Evolutionary conservation across 305 asterid genomes (phyloP).

Genomic region (Fraxinus albicans): DNA sequence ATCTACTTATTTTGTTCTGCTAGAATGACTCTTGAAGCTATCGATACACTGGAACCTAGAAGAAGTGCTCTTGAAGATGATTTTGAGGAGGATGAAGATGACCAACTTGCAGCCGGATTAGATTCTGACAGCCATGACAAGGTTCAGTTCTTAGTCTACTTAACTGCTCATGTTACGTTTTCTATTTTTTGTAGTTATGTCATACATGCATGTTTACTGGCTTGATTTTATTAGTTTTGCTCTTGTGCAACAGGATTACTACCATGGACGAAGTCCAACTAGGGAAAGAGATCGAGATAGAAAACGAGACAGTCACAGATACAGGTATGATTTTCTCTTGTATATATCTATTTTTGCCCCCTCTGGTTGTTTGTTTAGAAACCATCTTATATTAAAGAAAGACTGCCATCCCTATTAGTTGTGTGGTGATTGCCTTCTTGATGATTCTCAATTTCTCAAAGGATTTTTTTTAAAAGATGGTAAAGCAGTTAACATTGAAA

Average conservation of each 20-base stretch:
- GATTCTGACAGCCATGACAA: constrained; percentile 60
- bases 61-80: constrained; percentile 98
- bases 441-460: not conserved
- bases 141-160: constrained; percentile 37
- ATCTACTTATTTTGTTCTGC: constrained; percentile 22
- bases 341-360: not conserved
- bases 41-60: constrained; percentile 73
- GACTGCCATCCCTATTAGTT: not conserved
- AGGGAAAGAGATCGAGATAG: constrained; percentile 89
- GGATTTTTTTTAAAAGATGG: not conserved
- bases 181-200: constrained; percentile 5
- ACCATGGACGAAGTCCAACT: constrained; percentile 68
- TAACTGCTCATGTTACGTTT: not conserved
- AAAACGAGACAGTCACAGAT: constrained; percentile 78
- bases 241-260: constrained; percentile 52
- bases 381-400: not conserved
- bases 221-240: constrained; percentile 17
- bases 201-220: not conserved
- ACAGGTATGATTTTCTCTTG: constrained; percentile 46
- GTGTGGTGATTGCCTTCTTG: constrained; percentile 1
- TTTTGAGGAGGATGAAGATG: constrained; percentile 97
- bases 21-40: constrained; percentile 79
- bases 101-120: constrained; percentile 53
- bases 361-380: not conserved
- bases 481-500: not conserved